Evolutionary conservation across 1,284 basidiomycete genomes (phyloP).

Genomic region (Fistulina hepatica): DNA sequence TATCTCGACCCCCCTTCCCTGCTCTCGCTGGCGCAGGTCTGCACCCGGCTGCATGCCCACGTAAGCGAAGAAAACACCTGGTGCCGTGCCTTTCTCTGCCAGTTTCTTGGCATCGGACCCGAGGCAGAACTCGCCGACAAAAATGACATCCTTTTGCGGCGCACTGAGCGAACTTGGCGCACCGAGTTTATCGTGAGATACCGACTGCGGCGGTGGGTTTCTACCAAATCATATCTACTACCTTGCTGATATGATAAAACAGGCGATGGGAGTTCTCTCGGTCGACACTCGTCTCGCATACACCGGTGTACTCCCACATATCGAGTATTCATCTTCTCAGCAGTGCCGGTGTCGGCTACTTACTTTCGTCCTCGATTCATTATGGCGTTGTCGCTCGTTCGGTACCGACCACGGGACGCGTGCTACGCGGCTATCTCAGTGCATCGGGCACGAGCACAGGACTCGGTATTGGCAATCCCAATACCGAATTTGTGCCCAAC

Average conservation of each 20-base stretch:
- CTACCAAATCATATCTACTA: neutral
- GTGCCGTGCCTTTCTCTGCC: conserved; percentile 67
- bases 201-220: conserved; percentile 37
- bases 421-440: conserved; percentile 66
- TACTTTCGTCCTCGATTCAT: conserved; percentile 56
- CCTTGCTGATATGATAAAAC: conserved; percentile 1
- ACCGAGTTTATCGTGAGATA: conserved; percentile 53
- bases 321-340: conserved; percentile 49
- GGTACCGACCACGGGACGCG: conserved; percentile 56
- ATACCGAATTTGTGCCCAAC: conserved; percentile 65
- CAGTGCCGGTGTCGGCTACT: conserved; percentile 35
- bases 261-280: conserved; percentile 69
- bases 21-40: conserved; percentile 45
- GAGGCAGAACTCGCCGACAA: conserved; percentile 40
- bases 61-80: conserved; percentile 75
- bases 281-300: conserved; percentile 48
- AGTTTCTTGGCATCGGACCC: conserved; percentile 57
- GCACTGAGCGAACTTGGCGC: conserved; percentile 51
- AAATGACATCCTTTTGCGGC: conserved; percentile 43
- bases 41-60: conserved; percentile 48
- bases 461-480: conserved; percentile 63
- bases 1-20: conserved; percentile 62
- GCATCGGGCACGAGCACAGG: conserved; percentile 55
- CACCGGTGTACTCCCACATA: conserved; percentile 46
- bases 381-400: conserved; percentile 73